Conservation (phyloP, 441 rosid species). For the Adansonia madagascariensis region DNA sequence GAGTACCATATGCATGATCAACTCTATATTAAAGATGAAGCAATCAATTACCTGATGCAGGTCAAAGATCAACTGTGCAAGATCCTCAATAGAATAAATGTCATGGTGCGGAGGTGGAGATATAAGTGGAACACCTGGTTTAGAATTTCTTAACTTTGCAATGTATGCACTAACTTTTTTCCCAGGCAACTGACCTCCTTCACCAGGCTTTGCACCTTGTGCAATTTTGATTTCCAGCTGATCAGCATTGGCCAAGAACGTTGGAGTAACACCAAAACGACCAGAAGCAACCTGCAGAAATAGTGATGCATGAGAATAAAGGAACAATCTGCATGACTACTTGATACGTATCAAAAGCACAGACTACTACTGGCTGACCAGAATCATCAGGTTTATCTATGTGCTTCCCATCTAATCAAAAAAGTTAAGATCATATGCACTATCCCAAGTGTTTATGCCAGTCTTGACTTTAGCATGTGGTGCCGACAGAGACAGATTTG, state of each 20-base stretch:
- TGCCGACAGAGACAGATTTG: not conserved
- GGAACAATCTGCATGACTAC: constrained; percentile 7
- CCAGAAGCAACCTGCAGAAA: constrained; percentile 92
- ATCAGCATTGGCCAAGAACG: constrained; percentile 95
- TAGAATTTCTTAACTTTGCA: constrained; percentile 92
- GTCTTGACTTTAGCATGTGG: not conserved
- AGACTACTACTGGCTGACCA: not conserved
- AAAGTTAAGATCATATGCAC: constrained; percentile 25
- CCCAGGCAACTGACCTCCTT: constrained; percentile 98
- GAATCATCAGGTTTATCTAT: not conserved
- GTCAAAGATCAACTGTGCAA: constrained; percentile 96
- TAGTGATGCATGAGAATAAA: constrained; percentile 20
- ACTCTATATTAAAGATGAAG: constrained; percentile 22
- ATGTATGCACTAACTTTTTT: constrained; percentile 99
- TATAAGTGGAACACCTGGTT: constrained; percentile 99
- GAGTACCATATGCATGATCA: not conserved
- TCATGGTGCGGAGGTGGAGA: constrained; percentile 99
- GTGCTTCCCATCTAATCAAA: not conserved
- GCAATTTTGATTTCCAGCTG: constrained; percentile 98
- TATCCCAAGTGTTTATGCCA: not conserved
- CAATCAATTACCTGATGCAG: constrained; percentile 82
- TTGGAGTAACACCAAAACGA: constrained; percentile 98
- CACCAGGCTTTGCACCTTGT: constrained; percentile 99
- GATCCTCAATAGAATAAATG: constrained; percentile 97
- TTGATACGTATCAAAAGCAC: not conserved